A percentile compares a stretch with the other conserved stretches of the same genome.
Conservation (phyloP, 805 yeast species). For the Metschnikowia similis region DNA sequence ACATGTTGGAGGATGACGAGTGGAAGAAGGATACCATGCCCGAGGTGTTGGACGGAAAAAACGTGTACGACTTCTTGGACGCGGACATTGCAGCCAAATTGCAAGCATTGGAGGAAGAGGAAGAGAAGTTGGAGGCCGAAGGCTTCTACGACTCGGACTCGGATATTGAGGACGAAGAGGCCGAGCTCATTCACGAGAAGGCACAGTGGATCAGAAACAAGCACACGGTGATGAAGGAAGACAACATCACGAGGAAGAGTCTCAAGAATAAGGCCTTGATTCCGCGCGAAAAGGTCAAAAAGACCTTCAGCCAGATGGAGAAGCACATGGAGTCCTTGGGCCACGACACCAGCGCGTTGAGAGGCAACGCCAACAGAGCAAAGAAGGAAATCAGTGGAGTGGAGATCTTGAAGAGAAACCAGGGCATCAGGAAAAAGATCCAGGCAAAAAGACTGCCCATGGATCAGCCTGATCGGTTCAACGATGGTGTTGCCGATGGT, state of each 20-base stretch:
- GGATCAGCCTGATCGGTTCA: constrained; percentile 72
- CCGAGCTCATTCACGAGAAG: constrained; percentile 61
- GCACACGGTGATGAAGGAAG: constrained; percentile 89
- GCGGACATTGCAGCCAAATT: constrained; percentile 91
- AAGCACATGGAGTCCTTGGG: constrained; percentile 86
- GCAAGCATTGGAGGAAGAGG: constrained; percentile 95
- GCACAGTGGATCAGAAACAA: constrained; percentile 95
- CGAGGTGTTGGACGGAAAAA: constrained; percentile 91
- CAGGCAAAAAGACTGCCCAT: constrained; percentile 46
- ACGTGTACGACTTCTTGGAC: constrained; percentile 95
- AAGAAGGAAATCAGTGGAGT: constrained; percentile 56
- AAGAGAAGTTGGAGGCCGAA: constrained; percentile 85
- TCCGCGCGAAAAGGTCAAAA: constrained; percentile 85
- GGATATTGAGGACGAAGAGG: constrained; percentile 51
- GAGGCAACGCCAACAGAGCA: constrained; percentile 31
- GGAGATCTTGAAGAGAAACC: constrained; percentile 67
- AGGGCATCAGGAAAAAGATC: constrained; percentile 35
- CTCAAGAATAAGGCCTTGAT: constrained; percentile 80
- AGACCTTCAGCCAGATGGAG: constrained; percentile 76
- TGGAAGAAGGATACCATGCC: constrained; percentile 99
- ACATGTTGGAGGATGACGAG: constrained; percentile 88
- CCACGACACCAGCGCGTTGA: constrained; percentile 70
- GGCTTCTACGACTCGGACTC: constrained; percentile 94
- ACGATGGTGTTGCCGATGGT: constrained; percentile 83
- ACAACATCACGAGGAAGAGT: constrained; percentile 81